phyloP scores from a whole-genome alignment of 805 yeast genomes.

The Tetrapisispora namnaoensis region DNA sequence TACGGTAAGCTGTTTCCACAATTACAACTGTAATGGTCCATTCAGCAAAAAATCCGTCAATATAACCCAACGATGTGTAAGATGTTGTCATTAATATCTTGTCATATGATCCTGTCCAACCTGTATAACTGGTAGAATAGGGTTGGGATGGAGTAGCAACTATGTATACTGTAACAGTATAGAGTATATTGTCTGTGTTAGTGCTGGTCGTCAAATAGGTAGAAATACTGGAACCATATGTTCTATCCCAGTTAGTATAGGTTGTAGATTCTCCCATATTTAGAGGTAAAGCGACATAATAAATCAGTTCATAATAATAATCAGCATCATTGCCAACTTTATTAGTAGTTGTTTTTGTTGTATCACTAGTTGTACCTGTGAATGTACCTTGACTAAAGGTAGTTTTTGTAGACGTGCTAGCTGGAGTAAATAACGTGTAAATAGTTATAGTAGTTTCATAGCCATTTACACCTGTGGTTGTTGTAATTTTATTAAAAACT shows the following conservation, averaged over 20 bases:
- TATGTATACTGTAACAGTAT: background rate
- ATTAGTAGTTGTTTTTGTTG: background rate
- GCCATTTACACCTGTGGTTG: background rate
- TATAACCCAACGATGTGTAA: conserved; percentile 5
- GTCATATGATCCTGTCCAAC: background rate
- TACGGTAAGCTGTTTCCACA: background rate
- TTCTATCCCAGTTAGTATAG: background rate
- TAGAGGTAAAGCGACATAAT: background rate
- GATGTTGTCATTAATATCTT: background rate
- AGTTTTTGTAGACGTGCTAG: background rate
- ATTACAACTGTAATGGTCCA: background rate
- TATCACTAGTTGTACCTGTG: background rate
- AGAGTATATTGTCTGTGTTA: background rate
- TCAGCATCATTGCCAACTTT: too few species aligned
- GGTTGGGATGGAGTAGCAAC: background rate
- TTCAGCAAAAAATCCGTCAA: background rate
- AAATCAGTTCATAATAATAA: background rate
- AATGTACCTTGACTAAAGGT: background rate
- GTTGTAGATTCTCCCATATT: background rate
- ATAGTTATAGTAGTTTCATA: background rate
- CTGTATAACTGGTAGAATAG: background rate
- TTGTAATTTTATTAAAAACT: background rate
- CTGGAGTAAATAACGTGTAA: background rate
- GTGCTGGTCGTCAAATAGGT: background rate
- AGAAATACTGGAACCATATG: background rate